Conservation (phyloP, 495 filamentous ascomycete genomes). For the Hyaloscypha variabilis region DNA sequence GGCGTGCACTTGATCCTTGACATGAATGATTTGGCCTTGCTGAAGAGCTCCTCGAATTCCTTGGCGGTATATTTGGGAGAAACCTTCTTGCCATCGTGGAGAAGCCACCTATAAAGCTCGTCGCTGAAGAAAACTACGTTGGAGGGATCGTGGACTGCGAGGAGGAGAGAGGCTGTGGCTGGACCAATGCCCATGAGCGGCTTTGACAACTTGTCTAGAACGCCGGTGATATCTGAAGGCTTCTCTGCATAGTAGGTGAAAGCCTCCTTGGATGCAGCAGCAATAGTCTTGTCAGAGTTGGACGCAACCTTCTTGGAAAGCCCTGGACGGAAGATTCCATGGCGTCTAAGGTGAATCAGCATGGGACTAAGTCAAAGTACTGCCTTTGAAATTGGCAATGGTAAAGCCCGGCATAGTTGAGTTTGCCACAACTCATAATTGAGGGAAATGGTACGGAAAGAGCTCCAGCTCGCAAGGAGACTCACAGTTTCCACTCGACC, state of each 20-base stretch:
- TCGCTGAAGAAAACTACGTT: slow-evolving; percentile 76
- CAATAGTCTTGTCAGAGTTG: slow-evolving; percentile 51
- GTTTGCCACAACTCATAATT: background rate
- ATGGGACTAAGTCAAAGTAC: background rate
- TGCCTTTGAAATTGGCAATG: slow-evolving; percentile 8
- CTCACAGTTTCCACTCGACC: slow-evolving; percentile 82
- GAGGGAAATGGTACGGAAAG: slow-evolving; percentile 7
- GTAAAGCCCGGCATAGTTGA: background rate
- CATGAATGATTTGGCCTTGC: slow-evolving; percentile 45
- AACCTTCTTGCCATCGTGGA: slow-evolving; percentile 44
- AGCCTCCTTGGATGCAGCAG: slow-evolving; percentile 49
- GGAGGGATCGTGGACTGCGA: slow-evolving; percentile 59
- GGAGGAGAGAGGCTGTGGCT: slow-evolving; percentile 72
- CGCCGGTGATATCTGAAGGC: slow-evolving; percentile 42
- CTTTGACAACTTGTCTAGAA: slow-evolving; percentile 51
- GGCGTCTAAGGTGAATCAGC: slow-evolving; percentile 38
- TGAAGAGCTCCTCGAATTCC: slow-evolving; percentile 62
- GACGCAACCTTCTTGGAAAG: slow-evolving; percentile 66
- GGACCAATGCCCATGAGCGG: slow-evolving; percentile 66
- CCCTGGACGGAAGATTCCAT: slow-evolving; percentile 71
- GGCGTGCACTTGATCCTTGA: slow-evolving; percentile 55
- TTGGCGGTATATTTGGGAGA: slow-evolving; percentile 60
- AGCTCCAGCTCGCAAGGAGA: slow-evolving; percentile 19
- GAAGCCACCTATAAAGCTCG: slow-evolving; percentile 71
- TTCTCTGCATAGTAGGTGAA: slow-evolving; percentile 44